Evolutionary conservation across 768 basidiomycete species (phyloP), one percentile per base, ranked within the genome.

Genomic region (Leccinellum luteum): DNA sequence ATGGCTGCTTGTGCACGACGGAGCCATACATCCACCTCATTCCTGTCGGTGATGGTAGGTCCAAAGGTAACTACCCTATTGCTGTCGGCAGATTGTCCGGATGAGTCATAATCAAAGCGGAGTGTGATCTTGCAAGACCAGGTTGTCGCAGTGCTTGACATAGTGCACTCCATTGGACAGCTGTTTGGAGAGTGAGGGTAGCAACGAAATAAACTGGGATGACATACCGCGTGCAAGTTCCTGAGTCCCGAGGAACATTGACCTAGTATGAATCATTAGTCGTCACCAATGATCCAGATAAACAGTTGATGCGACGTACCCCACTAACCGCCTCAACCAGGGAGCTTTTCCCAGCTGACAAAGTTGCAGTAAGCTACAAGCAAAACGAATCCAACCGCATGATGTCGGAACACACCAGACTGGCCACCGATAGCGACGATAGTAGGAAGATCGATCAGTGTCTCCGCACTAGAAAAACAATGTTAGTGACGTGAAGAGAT

Each of bases 191-290:
- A 9, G 9, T 69, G 48, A 55, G 44, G 25, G 23, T 4, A 6
- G 28, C 27, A n/a, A 52, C 7, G 14, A 12, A 38, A 23, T n/a
- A 0, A 9, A 43, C 44, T 25, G 1, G 10, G 17, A 25, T 31
- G 15, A 17, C 59, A 30, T 3, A 81, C 84, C 82, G 73, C 0
- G 83, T 85, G 52, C 84, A 85, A 1, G 83, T 85, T 21, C 83
- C 83, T 44, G 81, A 81, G 43, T 85, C 85, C 31, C 85, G 73
- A 12, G 85, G 85, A 28, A 86, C 84, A 50, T 71, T 81, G 30
- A 85, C 81, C 85, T 86, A 41, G 17, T 1, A 32, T 17, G 30
- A 49, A 21, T 5, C 9, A 17, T 62, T 30, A 65, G 19, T 12
- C 17, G 44, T 25, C 17, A 3, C 27, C 21, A 12, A 10, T 32